Percentiles rank a stretch among this genome's conserved stretches.
Evolutionary conservation across 306 rosid genomes (phyloP).

Genomic region (Castanea sativa): DNA sequence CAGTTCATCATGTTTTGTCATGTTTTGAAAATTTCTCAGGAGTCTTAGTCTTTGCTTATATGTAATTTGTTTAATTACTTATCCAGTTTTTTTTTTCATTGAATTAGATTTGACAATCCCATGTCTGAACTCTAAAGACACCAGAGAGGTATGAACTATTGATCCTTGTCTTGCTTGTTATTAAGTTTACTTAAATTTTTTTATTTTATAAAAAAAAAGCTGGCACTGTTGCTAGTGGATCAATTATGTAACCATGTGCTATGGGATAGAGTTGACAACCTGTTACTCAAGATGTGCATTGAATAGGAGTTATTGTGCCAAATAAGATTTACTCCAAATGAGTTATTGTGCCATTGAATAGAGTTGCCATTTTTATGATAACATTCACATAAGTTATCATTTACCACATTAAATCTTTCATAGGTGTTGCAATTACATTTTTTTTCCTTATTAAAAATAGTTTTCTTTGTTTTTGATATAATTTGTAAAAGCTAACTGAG

Average conservation of each 20-base stretch:
- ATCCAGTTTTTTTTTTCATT: slow-evolving; percentile 4
- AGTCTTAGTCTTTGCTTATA: neutral
- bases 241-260: too few relatives aligned
- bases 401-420: too few relatives aligned
- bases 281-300: neutral
- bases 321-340: neutral
- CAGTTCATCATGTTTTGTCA: neutral
- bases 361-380: neutral
- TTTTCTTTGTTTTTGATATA: too few relatives aligned
- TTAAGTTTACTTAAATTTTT: neutral
- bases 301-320: neutral
- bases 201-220: too few relatives aligned
- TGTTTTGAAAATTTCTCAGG: neutral
- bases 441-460: too few relatives aligned
- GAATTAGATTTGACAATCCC: slow-evolving; percentile 71
- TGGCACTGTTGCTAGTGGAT: too few relatives aligned
- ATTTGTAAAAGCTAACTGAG: too few relatives aligned
- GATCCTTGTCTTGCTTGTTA: slow-evolving; percentile 12
- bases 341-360: too few relatives aligned
- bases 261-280: neutral
- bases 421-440: too few relatives aligned
- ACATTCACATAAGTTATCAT: too few relatives aligned
- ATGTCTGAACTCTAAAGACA: slow-evolving; percentile 52
- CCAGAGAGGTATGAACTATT: slow-evolving; percentile 71
- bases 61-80: neutral